A percentile compares a stretch with the other conserved stretches of the same genome.
Conservation (phyloP, 306 rosid species). For the Hylodesmum podocarpum region DNA sequence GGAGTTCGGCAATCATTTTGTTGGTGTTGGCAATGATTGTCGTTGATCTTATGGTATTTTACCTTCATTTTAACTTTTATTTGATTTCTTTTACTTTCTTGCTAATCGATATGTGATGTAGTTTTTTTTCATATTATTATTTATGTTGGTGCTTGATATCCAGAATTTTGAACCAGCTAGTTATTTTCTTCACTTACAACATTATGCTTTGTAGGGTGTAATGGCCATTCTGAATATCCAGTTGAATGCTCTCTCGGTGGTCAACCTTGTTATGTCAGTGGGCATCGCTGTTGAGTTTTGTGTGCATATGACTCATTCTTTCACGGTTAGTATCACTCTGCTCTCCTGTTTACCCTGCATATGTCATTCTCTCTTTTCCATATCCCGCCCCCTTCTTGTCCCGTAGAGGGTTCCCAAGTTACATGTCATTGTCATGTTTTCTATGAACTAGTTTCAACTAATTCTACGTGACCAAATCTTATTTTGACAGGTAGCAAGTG, state of each 20-base stretch:
- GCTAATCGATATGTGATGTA: slow-evolving; percentile 5
- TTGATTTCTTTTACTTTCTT: neutral
- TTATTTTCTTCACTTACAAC: slow-evolving; percentile 30
- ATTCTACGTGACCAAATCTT: neutral
- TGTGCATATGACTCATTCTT: slow-evolving; percentile 92
- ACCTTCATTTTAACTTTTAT: slow-evolving; percentile 14
- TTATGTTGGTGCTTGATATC: slow-evolving; percentile 11
- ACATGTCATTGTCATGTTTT: neutral
- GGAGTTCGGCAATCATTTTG: slow-evolving; percentile 94
- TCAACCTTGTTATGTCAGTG: slow-evolving; percentile 94
- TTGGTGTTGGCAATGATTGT: slow-evolving; percentile 91
- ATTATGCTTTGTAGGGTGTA: slow-evolving; percentile 69
- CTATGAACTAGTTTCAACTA: neutral
- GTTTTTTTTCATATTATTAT: neutral
- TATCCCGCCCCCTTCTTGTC: neutral
- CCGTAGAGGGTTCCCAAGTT: neutral
- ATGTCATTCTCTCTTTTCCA: neutral
- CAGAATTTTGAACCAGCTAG: slow-evolving; percentile 19
- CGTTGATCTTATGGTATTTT: slow-evolving; percentile 85
- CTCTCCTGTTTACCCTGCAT: slow-evolving; percentile 13
- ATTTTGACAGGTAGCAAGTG: slow-evolving; percentile 69
- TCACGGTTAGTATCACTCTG: slow-evolving; percentile 66
- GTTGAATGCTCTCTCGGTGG: slow-evolving; percentile 93
- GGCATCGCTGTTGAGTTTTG: slow-evolving; percentile 99
- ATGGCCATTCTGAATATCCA: slow-evolving; percentile 97